Evolutionary conservation across 208 protist species (phyloP).

Genomic region (Sergeia podlipaevii): DNA sequence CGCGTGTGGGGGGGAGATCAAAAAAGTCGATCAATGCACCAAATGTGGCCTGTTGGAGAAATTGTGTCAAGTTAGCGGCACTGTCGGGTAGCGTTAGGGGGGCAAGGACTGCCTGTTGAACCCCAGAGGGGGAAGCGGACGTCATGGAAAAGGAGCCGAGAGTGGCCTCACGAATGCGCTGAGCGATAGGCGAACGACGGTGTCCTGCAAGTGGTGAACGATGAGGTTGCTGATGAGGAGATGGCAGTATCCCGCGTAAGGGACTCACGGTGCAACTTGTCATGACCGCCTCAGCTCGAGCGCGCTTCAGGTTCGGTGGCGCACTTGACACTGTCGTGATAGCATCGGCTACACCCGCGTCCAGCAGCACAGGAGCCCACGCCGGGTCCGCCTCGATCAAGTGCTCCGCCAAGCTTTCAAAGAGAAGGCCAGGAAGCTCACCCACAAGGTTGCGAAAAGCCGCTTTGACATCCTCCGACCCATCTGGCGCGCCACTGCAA

Average conservation of each 20-base stretch:
- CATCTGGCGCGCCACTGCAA: slow-evolving; percentile 25
- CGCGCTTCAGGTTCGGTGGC: background rate
- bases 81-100: too few relatives aligned
- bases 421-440: slow-evolving; percentile 16
- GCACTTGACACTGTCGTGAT: slow-evolving; percentile 8
- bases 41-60: too few relatives aligned
- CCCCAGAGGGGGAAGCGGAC: too few relatives aligned
- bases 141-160: too few relatives aligned
- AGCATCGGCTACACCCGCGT: slow-evolving; percentile 50
- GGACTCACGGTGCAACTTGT: background rate
- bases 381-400: slow-evolving; percentile 34
- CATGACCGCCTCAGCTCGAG: background rate
- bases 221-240: background rate
- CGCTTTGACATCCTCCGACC: slow-evolving; percentile 21
- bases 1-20: too few relatives aligned
- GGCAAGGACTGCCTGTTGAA: too few relatives aligned
- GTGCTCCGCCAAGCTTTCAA: slow-evolving; percentile 31
- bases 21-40: too few relatives aligned
- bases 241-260: background rate
- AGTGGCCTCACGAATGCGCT: too few relatives aligned
- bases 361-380: slow-evolving; percentile 51
- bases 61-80: too few relatives aligned
- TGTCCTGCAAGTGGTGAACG: background rate
- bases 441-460: slow-evolving; percentile 43
- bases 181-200: background rate